phyloP scores from a whole-genome alignment of 108 stramenopile genomes.

The Fragilaria radians region DNA sequence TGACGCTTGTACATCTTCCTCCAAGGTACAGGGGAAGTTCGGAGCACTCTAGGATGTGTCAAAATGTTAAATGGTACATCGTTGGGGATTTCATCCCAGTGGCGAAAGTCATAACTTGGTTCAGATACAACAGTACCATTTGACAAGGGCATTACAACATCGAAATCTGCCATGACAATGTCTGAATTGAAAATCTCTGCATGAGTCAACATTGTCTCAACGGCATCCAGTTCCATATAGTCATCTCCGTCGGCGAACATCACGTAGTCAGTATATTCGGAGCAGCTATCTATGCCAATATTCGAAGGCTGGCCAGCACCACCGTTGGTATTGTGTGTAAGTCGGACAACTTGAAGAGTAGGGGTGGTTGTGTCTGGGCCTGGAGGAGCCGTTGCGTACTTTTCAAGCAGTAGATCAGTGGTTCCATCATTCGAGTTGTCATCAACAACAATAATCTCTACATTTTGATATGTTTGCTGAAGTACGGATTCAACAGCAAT shows the following conservation, averaged over 20 bases:
- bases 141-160: not conserved
- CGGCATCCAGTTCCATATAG: slow-evolving; percentile 6
- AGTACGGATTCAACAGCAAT: not conserved
- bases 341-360: not conserved
- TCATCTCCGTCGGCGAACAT: slow-evolving; percentile 9
- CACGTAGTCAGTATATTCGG: not conserved
- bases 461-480: not conserved
- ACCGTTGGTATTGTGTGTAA: slow-evolving; percentile 7
- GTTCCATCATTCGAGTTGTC: slow-evolving; percentile 4
- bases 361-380: not conserved
- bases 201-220: not conserved
- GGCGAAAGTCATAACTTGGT: not conserved
- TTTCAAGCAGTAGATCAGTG: not conserved
- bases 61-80: slow-evolving; percentile 5
- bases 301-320: slow-evolving; percentile 8
- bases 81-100: slow-evolving; percentile 2
- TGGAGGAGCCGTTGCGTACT: not conserved
- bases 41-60: not conserved
- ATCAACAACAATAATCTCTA: slow-evolving; percentile 5
- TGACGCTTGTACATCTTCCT: not conserved
- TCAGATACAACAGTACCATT: not conserved
- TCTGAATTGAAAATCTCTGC: slow-evolving; percentile 1
- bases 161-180: slow-evolving; percentile 3
- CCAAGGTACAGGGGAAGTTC: slow-evolving; percentile 4
- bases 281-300: slow-evolving; percentile 5